These are phyloP conservation scores for Arachis hypogaea DNA, from an alignment of 306 rosid species.

Conservation along the genomic window DNA sequence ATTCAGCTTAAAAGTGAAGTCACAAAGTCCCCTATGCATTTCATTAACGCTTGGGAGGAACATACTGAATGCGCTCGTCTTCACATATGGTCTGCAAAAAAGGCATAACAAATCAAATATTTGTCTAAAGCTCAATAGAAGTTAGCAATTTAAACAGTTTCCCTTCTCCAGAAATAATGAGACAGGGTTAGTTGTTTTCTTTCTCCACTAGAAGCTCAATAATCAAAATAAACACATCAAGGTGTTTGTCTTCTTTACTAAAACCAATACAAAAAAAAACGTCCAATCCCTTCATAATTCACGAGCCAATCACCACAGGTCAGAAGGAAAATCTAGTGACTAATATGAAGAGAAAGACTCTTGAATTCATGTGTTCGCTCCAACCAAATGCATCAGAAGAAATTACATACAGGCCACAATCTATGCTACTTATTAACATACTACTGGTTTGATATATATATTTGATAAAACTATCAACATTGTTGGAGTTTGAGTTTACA, in stretches of 20 bases:
- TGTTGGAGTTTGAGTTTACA: not conserved
- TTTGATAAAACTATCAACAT: not conserved
- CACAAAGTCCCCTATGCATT: conserved; percentile 2
- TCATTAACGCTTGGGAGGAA: conserved; percentile 72
- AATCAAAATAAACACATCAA: not conserved
- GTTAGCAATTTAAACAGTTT: not conserved
- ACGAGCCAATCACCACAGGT: not conserved
- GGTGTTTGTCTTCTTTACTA: not conserved
- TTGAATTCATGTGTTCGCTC: not conserved
- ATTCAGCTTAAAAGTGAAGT: conserved; percentile 1
- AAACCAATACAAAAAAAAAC: not conserved
- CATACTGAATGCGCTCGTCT: conserved; percentile 76
- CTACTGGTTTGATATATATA: not conserved
- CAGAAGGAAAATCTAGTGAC: not conserved
- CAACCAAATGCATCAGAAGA: conserved; percentile 1
- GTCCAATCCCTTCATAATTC: not conserved
- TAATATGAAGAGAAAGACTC: not conserved
- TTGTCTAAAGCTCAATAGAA: not conserved
- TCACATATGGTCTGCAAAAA: conserved; percentile 70
- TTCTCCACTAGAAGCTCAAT: not conserved
- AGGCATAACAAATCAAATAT: not conserved
- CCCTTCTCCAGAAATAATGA: not conserved
- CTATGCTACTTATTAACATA: not conserved
- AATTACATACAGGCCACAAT: not conserved
- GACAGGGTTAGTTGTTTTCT: no score